phyloP scores from a whole-genome alignment of 2,329 filamentous ascomycete species.

The Saccharata proteae region DNA sequence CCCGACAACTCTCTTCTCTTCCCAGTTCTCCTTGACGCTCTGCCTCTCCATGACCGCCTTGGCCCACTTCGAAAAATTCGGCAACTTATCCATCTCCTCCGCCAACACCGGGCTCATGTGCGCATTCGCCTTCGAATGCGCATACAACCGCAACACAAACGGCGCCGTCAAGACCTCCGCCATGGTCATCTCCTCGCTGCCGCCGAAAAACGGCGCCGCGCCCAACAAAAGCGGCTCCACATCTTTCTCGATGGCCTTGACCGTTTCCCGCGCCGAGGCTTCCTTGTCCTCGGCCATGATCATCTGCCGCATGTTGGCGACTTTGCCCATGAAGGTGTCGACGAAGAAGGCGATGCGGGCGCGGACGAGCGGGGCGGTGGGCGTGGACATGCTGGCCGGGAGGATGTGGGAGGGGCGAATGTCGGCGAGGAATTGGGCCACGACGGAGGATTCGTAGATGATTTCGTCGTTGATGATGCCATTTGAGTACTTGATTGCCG shows the following conservation, averaged over 20 bases:
- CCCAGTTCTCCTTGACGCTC: constrained; percentile 44
- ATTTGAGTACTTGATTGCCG: constrained; percentile 52
- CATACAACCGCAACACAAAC: constrained; percentile 51
- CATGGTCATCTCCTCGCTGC: constrained; percentile 46
- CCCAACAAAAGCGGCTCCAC: constrained; percentile 56
- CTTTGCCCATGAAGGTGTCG: constrained; percentile 56
- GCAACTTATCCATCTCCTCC: constrained; percentile 42
- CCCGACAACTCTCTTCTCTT: constrained; percentile 17
- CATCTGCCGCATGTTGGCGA: constrained; percentile 34
- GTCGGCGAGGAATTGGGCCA: constrained; percentile 62
- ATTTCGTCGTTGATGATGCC: constrained; percentile 39
- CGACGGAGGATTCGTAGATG: constrained; percentile 60
- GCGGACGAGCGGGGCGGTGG: constrained; percentile 46
- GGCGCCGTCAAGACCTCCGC: constrained; percentile 62
- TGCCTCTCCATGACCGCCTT: constrained; percentile 47
- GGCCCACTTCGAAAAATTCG: constrained; percentile 58
- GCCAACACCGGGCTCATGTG: too few relatives aligned
- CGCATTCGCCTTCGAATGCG: constrained; percentile 39
- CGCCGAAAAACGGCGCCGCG: constrained; percentile 34
- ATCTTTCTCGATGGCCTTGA: constrained; percentile 52
- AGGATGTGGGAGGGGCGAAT: constrained; percentile 55
- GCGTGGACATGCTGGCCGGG: constrained; percentile 40
- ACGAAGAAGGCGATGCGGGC: constrained; percentile 61
- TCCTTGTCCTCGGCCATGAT: constrained; percentile 36
- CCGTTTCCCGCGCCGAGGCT: constrained; percentile 36